Conservation (phyloP, 164 flowering plant genomes). For the Berberis vulgaris region DNA sequence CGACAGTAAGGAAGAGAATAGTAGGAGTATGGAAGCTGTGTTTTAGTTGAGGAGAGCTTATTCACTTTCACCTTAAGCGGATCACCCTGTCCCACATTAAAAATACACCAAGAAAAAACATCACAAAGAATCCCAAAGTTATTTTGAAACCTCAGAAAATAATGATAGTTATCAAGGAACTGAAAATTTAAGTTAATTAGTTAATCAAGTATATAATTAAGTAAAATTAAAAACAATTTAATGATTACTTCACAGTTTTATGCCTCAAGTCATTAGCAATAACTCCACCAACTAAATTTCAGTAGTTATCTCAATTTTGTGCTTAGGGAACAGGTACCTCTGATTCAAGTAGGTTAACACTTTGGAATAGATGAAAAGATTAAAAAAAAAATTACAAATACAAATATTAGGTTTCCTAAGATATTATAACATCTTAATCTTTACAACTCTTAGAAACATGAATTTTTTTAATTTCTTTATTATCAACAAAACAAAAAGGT, state of each 20-base stretch:
- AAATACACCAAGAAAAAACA: neutral
- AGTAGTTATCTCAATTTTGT: no score
- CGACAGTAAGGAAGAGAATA: slow-evolving; percentile 75
- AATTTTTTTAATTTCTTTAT: no score
- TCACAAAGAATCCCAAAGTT: neutral
- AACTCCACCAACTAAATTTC: no score
- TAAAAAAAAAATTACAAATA: neutral
- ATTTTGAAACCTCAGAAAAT: neutral
- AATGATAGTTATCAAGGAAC: no score
- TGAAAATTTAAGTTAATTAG: no score
- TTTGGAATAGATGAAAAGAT: neutral
- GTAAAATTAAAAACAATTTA: no score
- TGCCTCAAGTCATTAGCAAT: neutral
- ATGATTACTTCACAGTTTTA: neutral
- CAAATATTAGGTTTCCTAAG: neutral
- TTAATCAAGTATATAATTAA: no score
- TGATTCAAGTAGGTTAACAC: neutral
- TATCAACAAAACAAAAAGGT: no score
- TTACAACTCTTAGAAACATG: no score
- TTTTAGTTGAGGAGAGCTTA: slow-evolving; percentile 79
- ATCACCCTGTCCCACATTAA: slow-evolving; percentile 56
- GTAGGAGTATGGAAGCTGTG: slow-evolving; percentile 91
- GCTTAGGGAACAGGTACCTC: no score
- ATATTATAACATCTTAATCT: no score
- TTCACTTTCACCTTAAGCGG: slow-evolving; percentile 76